A percentile compares a stretch with the other conserved stretches of the same genome.
phyloP scores from a whole-genome alignment of 306 rosid species.

The Quercus wislizeni region DNA sequence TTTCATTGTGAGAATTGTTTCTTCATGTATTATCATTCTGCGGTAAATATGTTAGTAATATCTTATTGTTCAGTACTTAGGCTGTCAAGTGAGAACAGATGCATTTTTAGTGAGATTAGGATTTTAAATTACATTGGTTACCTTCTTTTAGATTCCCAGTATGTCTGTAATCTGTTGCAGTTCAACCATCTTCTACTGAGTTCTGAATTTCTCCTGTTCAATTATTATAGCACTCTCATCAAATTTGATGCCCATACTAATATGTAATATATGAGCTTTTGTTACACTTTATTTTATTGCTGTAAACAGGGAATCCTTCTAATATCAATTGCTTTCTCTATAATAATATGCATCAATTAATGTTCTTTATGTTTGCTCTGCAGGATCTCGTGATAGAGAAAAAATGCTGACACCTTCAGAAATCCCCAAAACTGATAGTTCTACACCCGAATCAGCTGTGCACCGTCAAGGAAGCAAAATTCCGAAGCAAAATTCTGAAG shows the following conservation, averaged over 20 bases:
- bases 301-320: background rate
- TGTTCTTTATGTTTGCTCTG: background rate
- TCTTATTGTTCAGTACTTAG: no score
- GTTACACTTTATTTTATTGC: no score
- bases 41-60: no score
- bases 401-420: background rate
- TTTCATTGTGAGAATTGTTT: no score
- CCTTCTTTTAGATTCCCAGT: no score
- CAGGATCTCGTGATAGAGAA: background rate
- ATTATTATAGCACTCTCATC: background rate
- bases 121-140: no score
- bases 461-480: background rate
- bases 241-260: background rate
- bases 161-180: background rate
- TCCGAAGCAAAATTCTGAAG: background rate
- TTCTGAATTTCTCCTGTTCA: no score
- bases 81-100: no score
- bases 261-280: background rate
- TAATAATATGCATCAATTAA: no score
- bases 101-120: no score
- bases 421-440: background rate
- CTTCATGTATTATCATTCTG: no score
- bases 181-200: no score
- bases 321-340: background rate
- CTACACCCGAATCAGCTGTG: background rate